These are phyloP conservation scores for Uronychia binucleata DNA, from an alignment of 73 alveolate genomes.

Conservation along the genomic window DNA sequence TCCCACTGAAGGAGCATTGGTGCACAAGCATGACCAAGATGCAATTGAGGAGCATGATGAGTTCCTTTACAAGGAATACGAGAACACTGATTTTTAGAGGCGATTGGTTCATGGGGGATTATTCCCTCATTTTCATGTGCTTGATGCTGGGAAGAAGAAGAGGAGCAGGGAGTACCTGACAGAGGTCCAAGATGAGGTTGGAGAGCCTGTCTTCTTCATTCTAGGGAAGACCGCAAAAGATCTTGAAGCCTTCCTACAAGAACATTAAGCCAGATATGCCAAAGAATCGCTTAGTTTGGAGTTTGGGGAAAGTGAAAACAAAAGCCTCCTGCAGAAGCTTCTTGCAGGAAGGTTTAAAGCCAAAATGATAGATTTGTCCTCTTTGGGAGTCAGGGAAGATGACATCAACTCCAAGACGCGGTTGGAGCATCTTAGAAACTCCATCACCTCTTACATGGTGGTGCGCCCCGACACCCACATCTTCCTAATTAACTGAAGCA, in stretches of 20 bases:
- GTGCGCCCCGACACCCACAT: neutral
- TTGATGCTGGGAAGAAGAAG: neutral
- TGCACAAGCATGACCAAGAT: no score
- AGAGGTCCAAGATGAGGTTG: no score
- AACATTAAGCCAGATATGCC: neutral
- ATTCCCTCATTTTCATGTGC: conserved; percentile 8
- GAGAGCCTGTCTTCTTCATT: no score
- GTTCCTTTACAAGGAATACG: neutral
- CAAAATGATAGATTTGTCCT: neutral
- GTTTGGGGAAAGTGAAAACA: no score
- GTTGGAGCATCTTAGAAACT: neutral
- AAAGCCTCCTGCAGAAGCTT: no score
- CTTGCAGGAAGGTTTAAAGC: no score
- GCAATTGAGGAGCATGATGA: neutral
- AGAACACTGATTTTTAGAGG: neutral
- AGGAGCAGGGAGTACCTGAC: neutral
- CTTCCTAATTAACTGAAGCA: neutral
- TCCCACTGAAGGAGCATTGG: neutral
- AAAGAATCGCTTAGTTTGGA: neutral
- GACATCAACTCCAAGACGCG: neutral
- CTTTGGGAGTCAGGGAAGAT: neutral
- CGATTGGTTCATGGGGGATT: neutral
- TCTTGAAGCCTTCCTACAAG: neutral
- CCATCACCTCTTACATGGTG: neutral
- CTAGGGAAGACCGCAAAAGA: no score